These are phyloP conservation scores for Lindgomyces ingoldianus DNA, from an alignment of 495 filamentous ascomycete species.

Conservation along the genomic window DNA sequence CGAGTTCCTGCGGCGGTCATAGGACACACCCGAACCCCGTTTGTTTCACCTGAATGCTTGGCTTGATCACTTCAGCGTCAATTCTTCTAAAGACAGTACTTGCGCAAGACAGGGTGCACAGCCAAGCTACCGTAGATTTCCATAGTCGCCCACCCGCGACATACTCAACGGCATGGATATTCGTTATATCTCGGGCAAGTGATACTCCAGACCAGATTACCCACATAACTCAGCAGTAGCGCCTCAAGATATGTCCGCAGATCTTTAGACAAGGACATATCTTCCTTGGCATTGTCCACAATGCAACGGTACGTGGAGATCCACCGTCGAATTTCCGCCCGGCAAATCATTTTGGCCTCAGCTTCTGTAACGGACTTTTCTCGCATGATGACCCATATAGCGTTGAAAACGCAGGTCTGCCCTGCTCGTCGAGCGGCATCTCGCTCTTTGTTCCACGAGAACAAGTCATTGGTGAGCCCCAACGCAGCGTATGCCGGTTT, in stretches of 20 bases:
- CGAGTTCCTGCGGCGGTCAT: too few relatives aligned
- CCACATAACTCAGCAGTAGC: neutral
- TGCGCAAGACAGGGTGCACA: neutral
- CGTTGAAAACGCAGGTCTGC: slow-evolving; percentile 44
- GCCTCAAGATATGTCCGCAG: neutral
- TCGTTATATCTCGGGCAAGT: neutral
- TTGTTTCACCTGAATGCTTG: too few relatives aligned
- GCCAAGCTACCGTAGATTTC: neutral
- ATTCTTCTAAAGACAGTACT: too few relatives aligned
- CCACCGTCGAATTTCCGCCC: slow-evolving; percentile 5
- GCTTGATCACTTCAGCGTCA: too few relatives aligned
- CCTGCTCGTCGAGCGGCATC: slow-evolving; percentile 19
- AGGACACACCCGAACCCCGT: too few relatives aligned
- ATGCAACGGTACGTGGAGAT: too few relatives aligned
- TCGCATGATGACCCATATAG: slow-evolving; percentile 46
- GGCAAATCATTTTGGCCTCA: slow-evolving; percentile 9
- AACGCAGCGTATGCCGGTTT: slow-evolving; percentile 36
- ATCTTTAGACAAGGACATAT: too few relatives aligned
- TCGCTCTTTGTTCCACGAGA: slow-evolving; percentile 19
- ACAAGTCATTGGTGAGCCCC: slow-evolving; percentile 40
- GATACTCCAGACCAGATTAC: neutral
- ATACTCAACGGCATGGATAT: neutral
- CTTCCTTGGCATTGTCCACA: too few relatives aligned
- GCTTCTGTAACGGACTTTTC: slow-evolving; percentile 34
- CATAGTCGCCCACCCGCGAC: neutral